Conservation (phyloP, 257 asterid species). For the Striga asiatica region DNA sequence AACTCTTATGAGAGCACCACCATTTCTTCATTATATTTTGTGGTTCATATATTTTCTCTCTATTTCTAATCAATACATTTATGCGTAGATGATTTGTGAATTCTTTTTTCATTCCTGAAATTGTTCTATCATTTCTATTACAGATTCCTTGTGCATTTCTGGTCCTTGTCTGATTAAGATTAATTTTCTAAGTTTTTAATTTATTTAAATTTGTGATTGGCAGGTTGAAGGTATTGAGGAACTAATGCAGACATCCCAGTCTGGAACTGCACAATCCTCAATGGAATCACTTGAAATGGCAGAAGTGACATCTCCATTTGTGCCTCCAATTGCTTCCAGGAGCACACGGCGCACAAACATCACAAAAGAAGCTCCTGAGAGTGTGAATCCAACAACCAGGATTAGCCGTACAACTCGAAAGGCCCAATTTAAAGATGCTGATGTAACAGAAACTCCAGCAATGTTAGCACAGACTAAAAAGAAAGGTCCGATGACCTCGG, state of each 20-base stretch:
- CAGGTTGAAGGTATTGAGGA: constrained; percentile 87
- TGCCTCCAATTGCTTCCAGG: constrained; percentile 43
- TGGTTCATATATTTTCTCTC: background rate
- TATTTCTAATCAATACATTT: background rate
- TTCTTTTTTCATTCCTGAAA: background rate
- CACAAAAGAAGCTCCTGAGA: constrained; percentile 22
- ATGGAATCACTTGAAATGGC: constrained; percentile 39
- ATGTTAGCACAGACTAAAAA: constrained; percentile 22
- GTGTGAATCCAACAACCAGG: constrained; percentile 27
- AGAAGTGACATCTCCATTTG: constrained; percentile 37
- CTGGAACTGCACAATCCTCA: constrained; percentile 35
- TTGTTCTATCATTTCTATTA: background rate
- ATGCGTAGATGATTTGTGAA: background rate
- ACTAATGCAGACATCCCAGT: constrained; percentile 23
- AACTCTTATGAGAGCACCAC: no score
- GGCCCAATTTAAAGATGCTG: constrained; percentile 13
- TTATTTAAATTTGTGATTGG: background rate
- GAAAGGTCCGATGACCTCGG: constrained; percentile 31
- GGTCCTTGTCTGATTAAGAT: background rate
- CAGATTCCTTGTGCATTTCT: background rate
- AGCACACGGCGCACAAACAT: constrained; percentile 31
- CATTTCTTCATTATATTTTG: no score
- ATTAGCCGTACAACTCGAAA: constrained; percentile 36
- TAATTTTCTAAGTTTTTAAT: background rate
- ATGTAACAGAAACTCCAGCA: constrained; percentile 23